phyloP scores from a whole-genome alignment of 345 rosid genomes.

The Citrus cavaleriei region DNA sequence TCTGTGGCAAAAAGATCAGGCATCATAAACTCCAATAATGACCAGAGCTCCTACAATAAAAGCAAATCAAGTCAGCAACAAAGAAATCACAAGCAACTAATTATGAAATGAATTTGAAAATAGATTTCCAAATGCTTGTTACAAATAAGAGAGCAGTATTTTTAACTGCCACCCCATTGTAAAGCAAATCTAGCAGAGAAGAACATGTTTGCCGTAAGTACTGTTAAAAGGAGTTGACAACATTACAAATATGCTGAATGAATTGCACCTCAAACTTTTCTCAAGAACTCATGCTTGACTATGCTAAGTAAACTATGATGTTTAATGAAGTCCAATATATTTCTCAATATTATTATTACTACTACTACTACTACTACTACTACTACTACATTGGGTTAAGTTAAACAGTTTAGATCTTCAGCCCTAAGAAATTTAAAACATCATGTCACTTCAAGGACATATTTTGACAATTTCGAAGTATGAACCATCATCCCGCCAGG shows the following conservation, averaged over 20 bases:
- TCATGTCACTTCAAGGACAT: background rate
- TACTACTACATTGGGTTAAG: background rate
- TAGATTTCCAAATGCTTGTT: background rate
- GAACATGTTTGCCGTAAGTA: background rate
- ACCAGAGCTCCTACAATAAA: constrained; percentile 82
- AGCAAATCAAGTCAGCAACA: constrained; percentile 17
- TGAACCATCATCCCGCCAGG: background rate
- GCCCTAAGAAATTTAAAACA: background rate
- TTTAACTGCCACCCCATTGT: background rate
- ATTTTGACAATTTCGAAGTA: background rate
- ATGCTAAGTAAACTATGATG: background rate
- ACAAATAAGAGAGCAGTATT: background rate
- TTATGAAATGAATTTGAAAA: background rate
- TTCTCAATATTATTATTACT: background rate
- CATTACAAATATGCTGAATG: background rate
- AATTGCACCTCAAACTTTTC: background rate
- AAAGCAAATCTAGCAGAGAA: background rate
- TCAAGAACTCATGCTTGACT: background rate
- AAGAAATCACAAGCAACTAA: constrained; percentile 6
- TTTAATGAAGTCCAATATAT: background rate
- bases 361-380: too few species aligned
- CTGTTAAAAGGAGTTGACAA: background rate
- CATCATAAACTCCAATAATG: constrained; percentile 92
- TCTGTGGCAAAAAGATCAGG: constrained; percentile 94
- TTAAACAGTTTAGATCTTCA: background rate